A percentile compares a stretch with the other conserved stretches of the same genome.
Evolutionary conservation across 345 rosid genomes (phyloP).

Genomic region (Eucalyptus cloeziana): DNA sequence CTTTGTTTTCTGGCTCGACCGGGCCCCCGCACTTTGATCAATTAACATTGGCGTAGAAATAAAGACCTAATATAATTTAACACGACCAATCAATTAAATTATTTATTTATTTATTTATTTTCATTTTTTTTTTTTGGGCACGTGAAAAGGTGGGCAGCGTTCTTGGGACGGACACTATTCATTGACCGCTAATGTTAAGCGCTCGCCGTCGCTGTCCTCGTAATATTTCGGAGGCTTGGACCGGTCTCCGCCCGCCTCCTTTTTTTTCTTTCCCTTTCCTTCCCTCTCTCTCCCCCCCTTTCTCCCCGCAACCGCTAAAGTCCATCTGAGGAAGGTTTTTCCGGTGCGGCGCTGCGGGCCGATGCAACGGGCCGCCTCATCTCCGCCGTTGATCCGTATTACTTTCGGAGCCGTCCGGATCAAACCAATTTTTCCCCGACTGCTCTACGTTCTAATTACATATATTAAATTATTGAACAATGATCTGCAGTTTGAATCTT

Average conservation of each 20-base stretch:
- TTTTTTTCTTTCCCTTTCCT: background rate
- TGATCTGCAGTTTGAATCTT: accelerated
- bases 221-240: background rate
- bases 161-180: background rate
- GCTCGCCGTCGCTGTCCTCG: no score
- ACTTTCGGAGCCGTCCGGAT: background rate
- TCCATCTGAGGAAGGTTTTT: background rate
- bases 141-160: background rate
- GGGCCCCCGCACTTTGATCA: background rate
- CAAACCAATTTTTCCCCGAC: background rate
- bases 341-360: accelerated
- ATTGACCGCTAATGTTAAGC: background rate
- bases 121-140: accelerated
- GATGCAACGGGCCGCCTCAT: accelerated
- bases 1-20: background rate
- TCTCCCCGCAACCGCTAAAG: background rate
- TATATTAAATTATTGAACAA: no score
- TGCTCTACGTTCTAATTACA: background rate
- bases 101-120: background rate
- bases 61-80: background rate
- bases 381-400: background rate
- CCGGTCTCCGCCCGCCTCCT: background rate
- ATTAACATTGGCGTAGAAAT: background rate
- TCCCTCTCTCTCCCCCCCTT: background rate
- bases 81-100: background rate